Percentiles rank a stretch among this genome's conserved stretches.
phyloP scores from a whole-genome alignment of 805 yeast genomes.

The Diddensiella santjacobensis region DNA sequence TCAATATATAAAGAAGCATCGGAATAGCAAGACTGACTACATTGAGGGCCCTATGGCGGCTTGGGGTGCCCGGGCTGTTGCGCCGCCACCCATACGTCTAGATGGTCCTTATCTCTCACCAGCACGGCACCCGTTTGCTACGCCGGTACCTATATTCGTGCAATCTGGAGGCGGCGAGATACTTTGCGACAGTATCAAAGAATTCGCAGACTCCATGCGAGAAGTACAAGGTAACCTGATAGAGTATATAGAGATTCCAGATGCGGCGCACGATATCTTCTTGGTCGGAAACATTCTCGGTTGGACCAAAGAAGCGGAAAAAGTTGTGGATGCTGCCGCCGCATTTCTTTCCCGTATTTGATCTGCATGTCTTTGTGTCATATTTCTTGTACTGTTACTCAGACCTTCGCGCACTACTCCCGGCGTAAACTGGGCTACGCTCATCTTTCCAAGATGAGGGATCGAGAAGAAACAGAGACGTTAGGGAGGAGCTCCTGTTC shows the following conservation, averaged over 20 bases:
- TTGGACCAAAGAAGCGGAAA: slow-evolving; percentile 4
- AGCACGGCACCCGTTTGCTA: slow-evolving; percentile 2
- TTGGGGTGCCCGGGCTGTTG: slow-evolving; percentile 7
- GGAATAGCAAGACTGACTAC: not conserved
- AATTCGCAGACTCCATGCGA: not conserved
- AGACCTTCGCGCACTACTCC: too few relatives aligned
- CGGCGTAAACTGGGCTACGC: too few relatives aligned
- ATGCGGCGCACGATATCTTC: slow-evolving; percentile 3
- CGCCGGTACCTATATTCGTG: slow-evolving; percentile 3
- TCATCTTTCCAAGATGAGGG: too few relatives aligned
- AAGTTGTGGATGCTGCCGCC: slow-evolving; percentile 2
- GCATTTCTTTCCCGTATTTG: not conserved
- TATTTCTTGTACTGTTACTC: too few relatives aligned
- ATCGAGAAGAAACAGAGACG: too few relatives aligned
- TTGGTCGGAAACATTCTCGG: slow-evolving; percentile 5
- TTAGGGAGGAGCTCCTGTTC: too few relatives aligned
- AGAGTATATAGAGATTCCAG: not conserved
- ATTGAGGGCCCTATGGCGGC: slow-evolving; percentile 6
- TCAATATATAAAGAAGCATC: not conserved
- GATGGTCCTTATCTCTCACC: slow-evolving; percentile 4
- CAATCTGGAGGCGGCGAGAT: slow-evolving; percentile 4
- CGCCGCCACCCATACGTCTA: slow-evolving; percentile 3
- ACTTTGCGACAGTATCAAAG: not conserved
- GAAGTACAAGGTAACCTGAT: not conserved
- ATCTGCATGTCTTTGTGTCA: not conserved